Evolutionary conservation across 345 rosid genomes (phyloP).

Genomic region (Gynandropsis gynandra): DNA sequence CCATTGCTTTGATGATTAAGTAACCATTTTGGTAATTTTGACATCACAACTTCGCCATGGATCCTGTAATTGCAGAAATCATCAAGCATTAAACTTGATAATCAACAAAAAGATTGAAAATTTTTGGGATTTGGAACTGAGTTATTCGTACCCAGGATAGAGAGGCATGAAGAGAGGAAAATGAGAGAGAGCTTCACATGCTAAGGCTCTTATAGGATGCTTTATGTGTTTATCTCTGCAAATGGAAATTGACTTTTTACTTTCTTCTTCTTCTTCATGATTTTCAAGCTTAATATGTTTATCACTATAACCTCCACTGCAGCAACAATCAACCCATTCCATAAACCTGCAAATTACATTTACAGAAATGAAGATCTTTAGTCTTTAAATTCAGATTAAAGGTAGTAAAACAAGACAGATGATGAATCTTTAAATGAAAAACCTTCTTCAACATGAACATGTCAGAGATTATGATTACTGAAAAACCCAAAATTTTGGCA

Average conservation of each 20-base stretch:
- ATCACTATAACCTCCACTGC: conserved; percentile 35
- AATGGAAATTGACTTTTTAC: conserved; percentile 16
- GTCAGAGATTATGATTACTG: too few species aligned
- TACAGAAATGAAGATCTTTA: neutral
- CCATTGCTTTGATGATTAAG: conserved; percentile 19
- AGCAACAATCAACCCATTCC: conserved; percentile 81
- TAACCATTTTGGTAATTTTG: conserved; percentile 58
- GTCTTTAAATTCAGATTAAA: neutral
- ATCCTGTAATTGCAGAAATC: conserved; percentile 35
- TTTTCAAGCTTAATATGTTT: conserved; percentile 25
- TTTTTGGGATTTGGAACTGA: neutral
- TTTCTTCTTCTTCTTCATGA: conserved; percentile 33
- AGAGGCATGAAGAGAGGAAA: conserved; percentile 56
- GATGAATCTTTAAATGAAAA: too few species aligned
- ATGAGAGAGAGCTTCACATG: conserved; percentile 65
- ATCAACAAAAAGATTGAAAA: neutral
- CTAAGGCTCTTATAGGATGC: conserved; percentile 41
- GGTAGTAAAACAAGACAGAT: neutral
- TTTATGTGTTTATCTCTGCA: conserved; percentile 52
- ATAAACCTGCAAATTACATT: conserved; percentile 47
- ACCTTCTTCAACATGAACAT: too few species aligned
- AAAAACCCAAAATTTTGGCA: too few species aligned
- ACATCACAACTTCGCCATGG: conserved; percentile 71
- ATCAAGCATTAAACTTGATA: conserved; percentile 6
- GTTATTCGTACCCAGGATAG: conserved; percentile 82